These are phyloP conservation scores for Hirsutella rhossiliensis DNA, from an alignment of 2,329 filamentous ascomycete genomes.

Conservation along the genomic window DNA sequence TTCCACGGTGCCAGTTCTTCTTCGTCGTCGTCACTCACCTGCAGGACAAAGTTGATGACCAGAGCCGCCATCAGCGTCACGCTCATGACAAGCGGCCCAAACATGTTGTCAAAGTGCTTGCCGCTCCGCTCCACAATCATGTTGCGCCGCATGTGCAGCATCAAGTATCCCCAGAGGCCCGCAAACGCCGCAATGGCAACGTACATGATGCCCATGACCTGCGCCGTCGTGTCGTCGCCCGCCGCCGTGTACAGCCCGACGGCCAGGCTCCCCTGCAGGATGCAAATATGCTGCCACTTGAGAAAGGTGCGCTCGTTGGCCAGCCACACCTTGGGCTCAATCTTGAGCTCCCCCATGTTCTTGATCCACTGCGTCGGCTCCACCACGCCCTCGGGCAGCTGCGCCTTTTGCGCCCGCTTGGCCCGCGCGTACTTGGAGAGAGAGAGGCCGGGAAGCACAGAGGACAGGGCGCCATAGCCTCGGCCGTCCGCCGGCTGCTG, in stretches of 20 bases:
- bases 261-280: slow-evolving; percentile 74
- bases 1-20: too few species aligned
- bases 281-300: slow-evolving; percentile 94
- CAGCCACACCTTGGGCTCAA: slow-evolving; percentile 97
- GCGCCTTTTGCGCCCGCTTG: slow-evolving; percentile 35
- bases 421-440: slow-evolving; percentile 61
- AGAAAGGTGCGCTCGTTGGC: slow-evolving; percentile 97
- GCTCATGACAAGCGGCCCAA: slow-evolving; percentile 77
- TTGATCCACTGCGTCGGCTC: slow-evolving; percentile 86
- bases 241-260: slow-evolving; percentile 84
- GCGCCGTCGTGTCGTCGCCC: slow-evolving; percentile 63
- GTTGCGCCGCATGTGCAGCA: slow-evolving; percentile 61
- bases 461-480: slow-evolving; percentile 48
- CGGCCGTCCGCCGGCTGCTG: slow-evolving; percentile 13
- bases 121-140: slow-evolving; percentile 81
- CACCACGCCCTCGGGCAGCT: slow-evolving; percentile 75
- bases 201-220: slow-evolving; percentile 71
- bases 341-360: slow-evolving; percentile 79
- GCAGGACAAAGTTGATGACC: slow-evolving; percentile 79
- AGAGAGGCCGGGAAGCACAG: slow-evolving; percentile 72
- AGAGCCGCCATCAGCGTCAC: slow-evolving; percentile 66
- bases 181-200: slow-evolving; percentile 72
- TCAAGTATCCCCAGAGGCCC: slow-evolving; percentile 75
- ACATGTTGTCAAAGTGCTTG: slow-evolving; percentile 82
- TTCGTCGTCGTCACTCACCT: slow-evolving; percentile 42